phyloP scores from a whole-genome alignment of 331 rosid species.

The Rhamnella rubrinervis region DNA sequence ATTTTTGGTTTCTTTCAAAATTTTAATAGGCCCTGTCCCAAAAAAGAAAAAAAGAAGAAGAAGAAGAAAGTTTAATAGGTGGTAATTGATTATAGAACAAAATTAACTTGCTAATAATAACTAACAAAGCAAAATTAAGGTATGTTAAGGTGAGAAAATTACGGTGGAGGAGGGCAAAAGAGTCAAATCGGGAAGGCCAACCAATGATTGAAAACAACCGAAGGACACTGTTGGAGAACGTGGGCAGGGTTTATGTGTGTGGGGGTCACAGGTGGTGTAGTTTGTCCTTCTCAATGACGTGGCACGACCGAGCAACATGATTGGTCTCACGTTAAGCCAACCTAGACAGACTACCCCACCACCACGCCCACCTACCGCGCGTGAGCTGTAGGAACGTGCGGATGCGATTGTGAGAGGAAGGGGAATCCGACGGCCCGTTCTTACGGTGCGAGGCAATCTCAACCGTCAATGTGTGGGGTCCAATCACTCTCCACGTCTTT shows the following conservation, averaged over 20 bases:
- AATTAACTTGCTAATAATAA: not conserved
- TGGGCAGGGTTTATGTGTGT: conserved; percentile 28
- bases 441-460: not conserved
- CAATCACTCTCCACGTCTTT: conserved; percentile 28
- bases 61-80: too few species aligned
- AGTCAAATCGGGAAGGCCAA: conserved; percentile 21
- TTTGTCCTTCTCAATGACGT: conserved; percentile 38
- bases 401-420: too few species aligned
- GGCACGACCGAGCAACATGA: conserved; percentile 55
- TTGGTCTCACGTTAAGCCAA: conserved; percentile 57
- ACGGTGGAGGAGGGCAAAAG: conserved; percentile 26
- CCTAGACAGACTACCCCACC: conserved; percentile 35
- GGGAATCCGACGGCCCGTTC: not conserved
- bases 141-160: not conserved
- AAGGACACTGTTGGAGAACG: conserved; percentile 40
- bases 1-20: too few species aligned
- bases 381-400: conserved; percentile 81
- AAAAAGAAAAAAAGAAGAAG: too few species aligned
- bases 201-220: conserved; percentile 51
- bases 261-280: conserved; percentile 24
- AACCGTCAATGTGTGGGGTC: conserved; percentile 29
- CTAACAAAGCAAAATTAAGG: conserved; percentile 13
- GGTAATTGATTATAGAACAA: not conserved
- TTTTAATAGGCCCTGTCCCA: too few species aligned
- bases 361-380: conserved; percentile 47